Percentiles rank a stretch among this genome's conserved stretches.
Conservation (phyloP, 176 grass and related monocot genomes). For the Calamus simplicifolius region DNA sequence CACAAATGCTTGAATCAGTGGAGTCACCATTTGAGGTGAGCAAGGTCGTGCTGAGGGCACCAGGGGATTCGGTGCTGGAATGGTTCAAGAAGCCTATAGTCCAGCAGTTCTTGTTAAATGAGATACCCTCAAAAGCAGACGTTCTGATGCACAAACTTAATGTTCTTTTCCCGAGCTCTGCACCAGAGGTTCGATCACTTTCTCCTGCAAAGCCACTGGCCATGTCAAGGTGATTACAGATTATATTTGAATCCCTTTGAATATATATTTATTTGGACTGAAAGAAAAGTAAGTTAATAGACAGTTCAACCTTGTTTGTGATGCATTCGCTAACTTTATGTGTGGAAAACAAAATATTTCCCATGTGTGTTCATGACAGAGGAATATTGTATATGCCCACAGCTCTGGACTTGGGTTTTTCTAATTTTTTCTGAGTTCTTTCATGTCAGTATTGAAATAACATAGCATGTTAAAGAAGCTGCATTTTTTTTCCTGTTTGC, state of each 20-base stretch:
- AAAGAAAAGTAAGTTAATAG: no score
- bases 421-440: no score
- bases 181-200: conserved; percentile 56
- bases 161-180: conserved; percentile 78
- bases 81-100: conserved; percentile 98
- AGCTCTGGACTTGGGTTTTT: no score
- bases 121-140: conserved; percentile 86
- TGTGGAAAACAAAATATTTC: no score
- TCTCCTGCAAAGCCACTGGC: conserved; percentile 49
- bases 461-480: no score
- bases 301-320: no score
- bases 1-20: conserved; percentile 53
- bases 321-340: no score
- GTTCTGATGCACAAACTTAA: conserved; percentile 95
- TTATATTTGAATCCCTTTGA: neutral
- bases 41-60: conserved; percentile 78
- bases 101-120: conserved; percentile 93
- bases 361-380: no score
- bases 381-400: no score
- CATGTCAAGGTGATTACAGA: conserved; percentile 39
- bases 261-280: neutral
- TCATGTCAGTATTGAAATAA: no score
- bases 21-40: conserved; percentile 84
- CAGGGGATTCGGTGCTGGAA: conserved; percentile 57
- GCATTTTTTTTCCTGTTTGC: no score